These are phyloP conservation scores for Fagus sylvatica DNA, from an alignment of 306 rosid species.

Conservation along the genomic window DNA sequence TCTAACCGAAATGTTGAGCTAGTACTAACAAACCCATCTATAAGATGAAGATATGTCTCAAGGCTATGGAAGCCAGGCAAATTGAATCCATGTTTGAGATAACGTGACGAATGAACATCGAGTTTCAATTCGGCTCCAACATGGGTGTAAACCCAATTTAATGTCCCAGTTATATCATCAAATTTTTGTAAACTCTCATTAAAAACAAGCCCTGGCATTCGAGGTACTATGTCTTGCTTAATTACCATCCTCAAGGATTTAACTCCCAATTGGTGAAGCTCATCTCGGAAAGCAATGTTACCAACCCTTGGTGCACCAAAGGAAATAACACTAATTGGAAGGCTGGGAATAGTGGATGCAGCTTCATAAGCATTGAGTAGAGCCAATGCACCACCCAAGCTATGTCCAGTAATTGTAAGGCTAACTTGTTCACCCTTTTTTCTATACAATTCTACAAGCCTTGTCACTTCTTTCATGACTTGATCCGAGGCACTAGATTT, in stretches of 20 bases:
- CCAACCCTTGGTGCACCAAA: constrained; percentile 61
- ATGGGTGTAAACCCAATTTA: not conserved
- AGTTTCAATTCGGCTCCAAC: constrained; percentile 24
- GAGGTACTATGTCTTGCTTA: not conserved
- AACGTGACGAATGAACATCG: constrained; percentile 54
- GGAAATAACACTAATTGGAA: constrained; percentile 56
- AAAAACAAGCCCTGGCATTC: not conserved
- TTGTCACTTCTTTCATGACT: constrained; percentile 47
- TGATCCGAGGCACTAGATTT: constrained; percentile 71
- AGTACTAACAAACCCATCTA: constrained; percentile 50
- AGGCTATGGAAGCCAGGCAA: constrained; percentile 54
- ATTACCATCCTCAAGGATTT: not conserved
- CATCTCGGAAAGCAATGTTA: constrained; percentile 36
- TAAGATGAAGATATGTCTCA: constrained; percentile 69
- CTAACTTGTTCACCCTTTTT: constrained; percentile 57
- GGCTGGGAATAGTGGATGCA: constrained; percentile 28
- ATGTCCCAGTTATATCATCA: constrained; percentile 3
- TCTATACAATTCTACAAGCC: constrained; percentile 34
- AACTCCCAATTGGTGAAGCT: constrained; percentile 48
- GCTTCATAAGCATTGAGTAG: constrained; percentile 60
- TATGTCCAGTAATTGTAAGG: constrained; percentile 70
- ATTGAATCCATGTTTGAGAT: constrained; percentile 46
- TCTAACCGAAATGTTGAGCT: constrained; percentile 35
- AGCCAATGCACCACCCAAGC: constrained; percentile 75
- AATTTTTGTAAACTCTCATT: constrained; percentile 28